Conservation (phyloP, 108 stramenopile genomes). For the Cyclotella atomus region DNA sequence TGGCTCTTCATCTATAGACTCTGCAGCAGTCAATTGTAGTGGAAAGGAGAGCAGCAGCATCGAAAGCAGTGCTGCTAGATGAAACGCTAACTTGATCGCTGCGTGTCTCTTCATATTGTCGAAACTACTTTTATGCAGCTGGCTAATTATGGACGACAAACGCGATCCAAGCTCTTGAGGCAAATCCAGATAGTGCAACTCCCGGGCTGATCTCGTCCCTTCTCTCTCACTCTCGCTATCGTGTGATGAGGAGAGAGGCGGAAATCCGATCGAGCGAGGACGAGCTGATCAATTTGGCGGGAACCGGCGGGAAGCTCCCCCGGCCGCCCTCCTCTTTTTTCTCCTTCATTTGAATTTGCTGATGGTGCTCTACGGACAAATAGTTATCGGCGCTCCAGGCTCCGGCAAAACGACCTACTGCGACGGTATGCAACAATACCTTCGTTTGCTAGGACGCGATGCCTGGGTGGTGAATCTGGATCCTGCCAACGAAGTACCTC, state of each 20-base stretch:
- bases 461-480: slow-evolving; percentile 96
- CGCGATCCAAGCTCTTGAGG: too few species aligned
- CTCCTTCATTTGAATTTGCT: too few species aligned
- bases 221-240: too few species aligned
- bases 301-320: too few species aligned
- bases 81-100: neutral
- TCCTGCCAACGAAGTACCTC: slow-evolving; percentile 92
- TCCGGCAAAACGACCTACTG: slow-evolving; percentile 97
- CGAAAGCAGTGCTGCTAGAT: neutral
- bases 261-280: too few species aligned
- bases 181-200: too few species aligned
- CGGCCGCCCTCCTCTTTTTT: too few species aligned
- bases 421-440: slow-evolving; percentile 95
- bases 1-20: neutral
- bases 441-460: slow-evolving; percentile 85
- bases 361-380: slow-evolving; percentile 89
- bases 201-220: too few species aligned
- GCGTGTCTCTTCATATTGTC: neutral
- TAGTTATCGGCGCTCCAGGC: slow-evolving; percentile 96
- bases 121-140: too few species aligned
- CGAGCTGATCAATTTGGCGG: too few species aligned
- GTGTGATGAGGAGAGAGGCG: too few species aligned
- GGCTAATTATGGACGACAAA: too few species aligned
- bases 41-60: neutral
- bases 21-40: neutral